phyloP scores from a whole-genome alignment of 129 eudicot species.

The Daucus carota region DH1_v3.0 NC_030385.2:43404001-43404500 shows the following conservation, averaged over 20 bases:
- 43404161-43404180: neutral
- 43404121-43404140: neutral
- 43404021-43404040: neutral
- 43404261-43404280: neutral
- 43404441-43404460: conserved; percentile 56
- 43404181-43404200: neutral
- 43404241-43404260: neutral
- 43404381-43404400: conserved; percentile 71
- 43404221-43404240: neutral
- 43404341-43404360: conserved; percentile 61
- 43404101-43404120: neutral
- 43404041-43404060: neutral
- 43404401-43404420: conserved; percentile 70
- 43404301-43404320: conserved; percentile 22
- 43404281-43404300: neutral
- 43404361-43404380: conserved; percentile 68
- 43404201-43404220: too few relatives aligned
- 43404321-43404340: conserved; percentile 78
- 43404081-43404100: neutral
- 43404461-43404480: conserved; percentile 33
- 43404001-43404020: neutral
- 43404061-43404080: neutral
- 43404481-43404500: conserved; percentile 29
- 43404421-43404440: conserved; percentile 73
- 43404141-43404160: neutral